These are phyloP conservation scores for Auxenochlorella pyrenoidosa DNA, from an alignment of 139 green algal genomes.

Conservation along the genomic window DNA sequence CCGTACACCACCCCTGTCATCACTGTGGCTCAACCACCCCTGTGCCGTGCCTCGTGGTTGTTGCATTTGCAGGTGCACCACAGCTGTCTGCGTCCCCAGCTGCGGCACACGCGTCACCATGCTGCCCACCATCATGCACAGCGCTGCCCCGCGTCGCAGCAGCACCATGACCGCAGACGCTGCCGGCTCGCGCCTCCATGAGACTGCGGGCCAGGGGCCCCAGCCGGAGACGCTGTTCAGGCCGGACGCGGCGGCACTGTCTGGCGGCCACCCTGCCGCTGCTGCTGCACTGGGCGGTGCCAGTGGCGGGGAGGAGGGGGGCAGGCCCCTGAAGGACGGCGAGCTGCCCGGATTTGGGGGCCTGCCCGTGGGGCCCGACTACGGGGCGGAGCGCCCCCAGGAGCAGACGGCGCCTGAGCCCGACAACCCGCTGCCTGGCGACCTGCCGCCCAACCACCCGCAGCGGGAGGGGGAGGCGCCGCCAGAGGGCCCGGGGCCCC, in stretches of 20 bases:
- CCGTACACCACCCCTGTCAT: too few species aligned
- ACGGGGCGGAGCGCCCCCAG: not conserved
- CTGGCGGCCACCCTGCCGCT: not conserved
- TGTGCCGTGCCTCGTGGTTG: too few species aligned
- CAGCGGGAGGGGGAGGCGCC: not conserved
- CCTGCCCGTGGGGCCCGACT: conserved; percentile 6
- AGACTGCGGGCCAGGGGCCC: not conserved
- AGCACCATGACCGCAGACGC: not conserved
- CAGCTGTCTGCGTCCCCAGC: too few species aligned
- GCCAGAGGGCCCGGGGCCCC: not conserved
- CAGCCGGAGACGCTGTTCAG: conserved; percentile 8
- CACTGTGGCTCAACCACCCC: too few species aligned
- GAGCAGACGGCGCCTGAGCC: conserved; percentile 20
- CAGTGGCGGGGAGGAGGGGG: not conserved
- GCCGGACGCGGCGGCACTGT: not conserved
- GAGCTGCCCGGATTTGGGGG: conserved; percentile 1
- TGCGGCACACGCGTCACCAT: too few species aligned
- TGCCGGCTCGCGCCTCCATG: not conserved
- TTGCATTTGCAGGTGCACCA: too few species aligned
- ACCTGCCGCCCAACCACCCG: conserved; percentile 25
- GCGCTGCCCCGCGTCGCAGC: not conserved
- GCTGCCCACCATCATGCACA: too few species aligned
- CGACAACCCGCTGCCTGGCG: conserved; percentile 21
- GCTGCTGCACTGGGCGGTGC: not conserved
- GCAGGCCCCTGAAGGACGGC: not conserved